These are phyloP conservation scores for Malus hybrid DNA, from an alignment of 331 rosid species.

Conservation along the genomic window DNA sequence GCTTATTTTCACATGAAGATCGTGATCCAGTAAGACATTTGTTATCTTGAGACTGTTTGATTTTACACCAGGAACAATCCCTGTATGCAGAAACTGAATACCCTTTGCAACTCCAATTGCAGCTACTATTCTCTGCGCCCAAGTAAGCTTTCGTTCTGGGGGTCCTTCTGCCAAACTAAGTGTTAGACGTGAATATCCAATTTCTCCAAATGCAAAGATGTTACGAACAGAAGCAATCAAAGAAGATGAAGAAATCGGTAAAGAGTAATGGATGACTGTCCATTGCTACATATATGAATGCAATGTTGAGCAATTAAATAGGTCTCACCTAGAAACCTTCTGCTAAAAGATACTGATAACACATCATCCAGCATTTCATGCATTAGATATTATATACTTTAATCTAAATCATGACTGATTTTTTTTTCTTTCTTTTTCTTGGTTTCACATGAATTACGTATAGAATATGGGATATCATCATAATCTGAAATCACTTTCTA, in stretches of 20 bases:
- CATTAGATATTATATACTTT: not conserved
- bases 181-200: slow-evolving; percentile 4
- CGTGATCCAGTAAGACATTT: slow-evolving; percentile 61
- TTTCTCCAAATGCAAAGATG: not conserved
- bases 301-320: not conserved
- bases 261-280: not conserved
- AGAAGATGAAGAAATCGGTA: not conserved
- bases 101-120: slow-evolving; percentile 84
- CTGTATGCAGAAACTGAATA: slow-evolving; percentile 88
- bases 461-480: not conserved
- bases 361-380: not conserved
- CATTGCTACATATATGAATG: not conserved
- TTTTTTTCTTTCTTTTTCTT: not conserved
- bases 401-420: not conserved
- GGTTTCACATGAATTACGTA: not conserved
- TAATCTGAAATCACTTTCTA: not conserved
- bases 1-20: slow-evolving; percentile 70
- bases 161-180: slow-evolving; percentile 39
- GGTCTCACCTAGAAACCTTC: not conserved
- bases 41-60: slow-evolving; percentile 76
- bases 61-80: slow-evolving; percentile 80
- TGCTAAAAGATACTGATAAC: not conserved
- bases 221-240: not conserved
- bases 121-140: slow-evolving; percentile 80
- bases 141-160: slow-evolving; percentile 49